Conservation (phyloP, 305 asterid species). For the Nicotiana rustica region DNA sequence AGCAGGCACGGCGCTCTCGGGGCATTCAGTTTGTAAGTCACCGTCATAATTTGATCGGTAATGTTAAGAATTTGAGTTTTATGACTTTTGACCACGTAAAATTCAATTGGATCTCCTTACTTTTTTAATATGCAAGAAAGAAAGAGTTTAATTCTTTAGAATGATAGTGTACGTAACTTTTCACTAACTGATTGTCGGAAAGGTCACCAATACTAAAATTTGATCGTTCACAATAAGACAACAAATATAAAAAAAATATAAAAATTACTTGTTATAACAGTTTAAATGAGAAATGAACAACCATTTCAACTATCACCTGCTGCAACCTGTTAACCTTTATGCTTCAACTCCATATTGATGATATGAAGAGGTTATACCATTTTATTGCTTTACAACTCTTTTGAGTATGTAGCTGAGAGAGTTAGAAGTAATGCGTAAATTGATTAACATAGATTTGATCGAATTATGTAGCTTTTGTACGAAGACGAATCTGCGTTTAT, state of each 20-base stretch:
- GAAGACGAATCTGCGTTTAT: neutral
- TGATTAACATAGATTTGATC: slow-evolving; percentile 7
- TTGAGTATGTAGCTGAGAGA: too few relatives aligned
- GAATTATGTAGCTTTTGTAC: neutral
- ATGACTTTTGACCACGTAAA: neutral
- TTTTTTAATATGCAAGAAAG: neutral
- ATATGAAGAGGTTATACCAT: neutral
- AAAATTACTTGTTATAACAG: too few relatives aligned
- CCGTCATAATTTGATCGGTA: neutral
- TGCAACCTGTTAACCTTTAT: neutral
- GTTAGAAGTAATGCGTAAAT: neutral
- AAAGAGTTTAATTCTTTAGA: neutral
- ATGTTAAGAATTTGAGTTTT: neutral
- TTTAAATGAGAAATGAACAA: neutral
- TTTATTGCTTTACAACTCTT: neutral
- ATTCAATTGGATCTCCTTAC: neutral
- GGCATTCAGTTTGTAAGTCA: neutral
- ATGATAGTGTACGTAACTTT: too few relatives aligned
- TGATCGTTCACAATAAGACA: too few relatives aligned
- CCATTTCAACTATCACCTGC: neutral
- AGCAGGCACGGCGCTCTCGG: slow-evolving; percentile 32
- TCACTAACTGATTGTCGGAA: too few relatives aligned
- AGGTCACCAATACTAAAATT: too few relatives aligned
- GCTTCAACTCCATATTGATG: neutral
- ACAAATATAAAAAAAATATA: too few relatives aligned